Evolutionary conservation across 2,329 filamentous ascomycete genomes (phyloP).

Genomic region (Fusarium pseudograminearum): DNA sequence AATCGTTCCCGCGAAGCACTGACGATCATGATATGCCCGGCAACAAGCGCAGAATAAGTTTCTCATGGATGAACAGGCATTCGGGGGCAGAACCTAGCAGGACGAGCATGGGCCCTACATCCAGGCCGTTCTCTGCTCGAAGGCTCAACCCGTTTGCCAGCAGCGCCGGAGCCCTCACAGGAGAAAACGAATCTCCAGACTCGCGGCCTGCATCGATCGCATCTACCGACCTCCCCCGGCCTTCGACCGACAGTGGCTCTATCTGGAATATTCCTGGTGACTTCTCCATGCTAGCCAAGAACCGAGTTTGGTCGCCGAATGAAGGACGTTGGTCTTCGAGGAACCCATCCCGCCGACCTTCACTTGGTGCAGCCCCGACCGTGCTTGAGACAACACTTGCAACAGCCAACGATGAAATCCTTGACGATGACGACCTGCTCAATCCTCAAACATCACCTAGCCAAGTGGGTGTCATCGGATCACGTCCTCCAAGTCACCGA

Average conservation of each 20-base stretch:
- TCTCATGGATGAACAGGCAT: constrained; percentile 71
- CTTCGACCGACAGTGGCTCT: constrained; percentile 81
- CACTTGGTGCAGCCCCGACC: constrained; percentile 80
- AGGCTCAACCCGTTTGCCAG: constrained; percentile 64
- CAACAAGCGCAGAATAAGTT: constrained; percentile 68
- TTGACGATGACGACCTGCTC: constrained; percentile 68
- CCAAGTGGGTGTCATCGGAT: constrained; percentile 81
- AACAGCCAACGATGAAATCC: constrained; percentile 73
- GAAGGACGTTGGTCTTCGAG: constrained; percentile 67
- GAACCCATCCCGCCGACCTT: constrained; percentile 83
- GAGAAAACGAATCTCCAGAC: constrained; percentile 68
- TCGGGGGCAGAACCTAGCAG: constrained; percentile 58
- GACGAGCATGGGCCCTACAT: constrained; percentile 48
- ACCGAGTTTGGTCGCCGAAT: constrained; percentile 74
- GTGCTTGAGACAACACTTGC: constrained; percentile 70
- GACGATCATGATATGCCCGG: constrained; percentile 67
- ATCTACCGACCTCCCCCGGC: constrained; percentile 78
- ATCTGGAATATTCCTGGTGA: constrained; percentile 74
- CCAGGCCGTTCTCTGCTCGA: constrained; percentile 56
- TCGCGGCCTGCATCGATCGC: constrained; percentile 77
- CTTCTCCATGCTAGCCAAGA: constrained; percentile 61
- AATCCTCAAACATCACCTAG: constrained; percentile 66
- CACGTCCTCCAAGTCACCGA: constrained; percentile 67
- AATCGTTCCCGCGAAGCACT: constrained; percentile 76
- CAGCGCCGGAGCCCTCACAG: constrained; percentile 61